phyloP scores from a whole-genome alignment of 225 moss, liverwort and hornwort genomes.

The Straminergon stramineum region DNA sequence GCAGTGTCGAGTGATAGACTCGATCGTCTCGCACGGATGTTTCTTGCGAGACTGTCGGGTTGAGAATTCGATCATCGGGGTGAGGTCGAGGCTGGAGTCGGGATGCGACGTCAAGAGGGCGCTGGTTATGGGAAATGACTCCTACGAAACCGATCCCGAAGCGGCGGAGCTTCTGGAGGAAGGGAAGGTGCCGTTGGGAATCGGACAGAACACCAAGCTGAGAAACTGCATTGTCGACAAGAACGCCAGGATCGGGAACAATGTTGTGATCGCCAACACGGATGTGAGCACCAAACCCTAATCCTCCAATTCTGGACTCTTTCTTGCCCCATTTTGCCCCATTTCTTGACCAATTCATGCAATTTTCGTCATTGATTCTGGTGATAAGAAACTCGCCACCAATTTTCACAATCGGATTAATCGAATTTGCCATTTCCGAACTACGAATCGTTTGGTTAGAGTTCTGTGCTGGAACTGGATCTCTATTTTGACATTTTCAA shows the following conservation, averaged over 20 bases:
- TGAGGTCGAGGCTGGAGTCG: slow-evolving; percentile 45
- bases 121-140: slow-evolving; percentile 50
- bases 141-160: slow-evolving; percentile 54
- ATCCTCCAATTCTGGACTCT: background rate
- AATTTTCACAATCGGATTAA: background rate
- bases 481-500: background rate
- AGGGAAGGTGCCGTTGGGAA: slow-evolving; percentile 59
- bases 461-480: background rate
- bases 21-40: slow-evolving; percentile 64
- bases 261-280: slow-evolving; percentile 50
- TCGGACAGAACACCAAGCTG: slow-evolving; percentile 51
- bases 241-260: slow-evolving; percentile 52
- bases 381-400: background rate
- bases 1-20: slow-evolving; percentile 31
- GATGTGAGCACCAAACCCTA: slow-evolving; percentile 22
- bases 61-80: slow-evolving; percentile 35
- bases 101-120: slow-evolving; percentile 46
- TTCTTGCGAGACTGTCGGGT: slow-evolving; percentile 48
- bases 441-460: background rate
- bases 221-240: slow-evolving; percentile 64
- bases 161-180: slow-evolving; percentile 28
- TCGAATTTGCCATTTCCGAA: background rate
- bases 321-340: background rate
- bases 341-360: background rate
- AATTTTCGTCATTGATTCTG: background rate